phyloP scores from a whole-genome alignment of 805 yeast species.

The Millerago galiae region DNA sequence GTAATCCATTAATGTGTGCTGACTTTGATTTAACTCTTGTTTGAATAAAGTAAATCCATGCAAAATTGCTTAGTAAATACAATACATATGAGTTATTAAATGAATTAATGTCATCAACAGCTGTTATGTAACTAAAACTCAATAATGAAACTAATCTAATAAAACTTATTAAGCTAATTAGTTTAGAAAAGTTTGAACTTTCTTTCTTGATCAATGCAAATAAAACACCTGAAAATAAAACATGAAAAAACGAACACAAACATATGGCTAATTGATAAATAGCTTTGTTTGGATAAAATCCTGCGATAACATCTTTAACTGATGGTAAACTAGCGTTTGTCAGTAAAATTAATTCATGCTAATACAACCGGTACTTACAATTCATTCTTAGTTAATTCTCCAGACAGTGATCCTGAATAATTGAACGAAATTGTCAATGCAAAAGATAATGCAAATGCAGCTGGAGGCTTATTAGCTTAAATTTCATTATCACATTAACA shows the following conservation, averaged over 20 bases:
- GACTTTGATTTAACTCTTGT: constrained; percentile 1
- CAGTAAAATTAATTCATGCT: too few relatives aligned
- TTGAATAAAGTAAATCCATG: constrained; percentile 9
- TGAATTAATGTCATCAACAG: constrained; percentile 6
- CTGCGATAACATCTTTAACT: constrained; percentile 10
- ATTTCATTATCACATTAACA: too few relatives aligned
- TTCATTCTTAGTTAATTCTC: constrained; percentile 12
- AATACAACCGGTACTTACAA: constrained; percentile 7
- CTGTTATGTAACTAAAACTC: constrained; percentile 8
- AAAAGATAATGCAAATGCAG: constrained; percentile 9
- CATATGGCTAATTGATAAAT: constrained; percentile 13
- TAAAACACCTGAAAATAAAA: background rate
- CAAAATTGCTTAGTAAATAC: constrained; percentile 4
- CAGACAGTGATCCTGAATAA: constrained; percentile 6
- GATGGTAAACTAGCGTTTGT: constrained; percentile 10
- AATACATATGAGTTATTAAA: constrained; percentile 9
- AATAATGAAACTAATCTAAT: constrained; percentile 6
- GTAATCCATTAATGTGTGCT: background rate
- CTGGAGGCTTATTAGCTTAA: background rate
- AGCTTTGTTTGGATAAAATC: constrained; percentile 13
- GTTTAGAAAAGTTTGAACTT: background rate
- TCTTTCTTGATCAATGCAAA: background rate
- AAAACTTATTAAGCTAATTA: background rate
- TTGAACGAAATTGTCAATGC: constrained; percentile 9
- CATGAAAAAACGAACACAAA: constrained; percentile 8